phyloP scores from a whole-genome alignment of 208 protist species.

The Acanthamoeba healyi region DNA sequence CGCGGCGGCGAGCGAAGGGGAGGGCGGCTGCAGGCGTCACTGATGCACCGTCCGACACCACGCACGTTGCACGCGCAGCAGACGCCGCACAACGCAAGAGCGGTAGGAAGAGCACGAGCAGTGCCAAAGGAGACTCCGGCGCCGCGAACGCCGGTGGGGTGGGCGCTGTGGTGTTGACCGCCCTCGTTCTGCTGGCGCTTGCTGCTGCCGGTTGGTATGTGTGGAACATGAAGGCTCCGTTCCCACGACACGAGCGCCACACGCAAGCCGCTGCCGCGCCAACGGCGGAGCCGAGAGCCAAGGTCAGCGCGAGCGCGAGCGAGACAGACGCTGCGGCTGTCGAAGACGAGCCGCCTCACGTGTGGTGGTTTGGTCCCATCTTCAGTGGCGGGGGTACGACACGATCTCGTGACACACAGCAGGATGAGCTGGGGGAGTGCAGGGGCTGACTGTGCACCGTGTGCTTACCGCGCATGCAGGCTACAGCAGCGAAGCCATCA shows the following conservation, averaged over 20 bases:
- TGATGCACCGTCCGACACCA: too few relatives aligned
- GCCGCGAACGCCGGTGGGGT: too few relatives aligned
- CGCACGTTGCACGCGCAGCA: too few relatives aligned
- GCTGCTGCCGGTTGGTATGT: not conserved
- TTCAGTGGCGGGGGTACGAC: slow-evolving; percentile 59
- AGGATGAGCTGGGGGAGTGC: too few relatives aligned
- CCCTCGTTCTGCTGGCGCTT: not conserved
- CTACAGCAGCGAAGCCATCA: slow-evolving; percentile 73
- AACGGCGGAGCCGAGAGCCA: not conserved
- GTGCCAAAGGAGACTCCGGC: too few relatives aligned
- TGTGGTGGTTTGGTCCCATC: slow-evolving; percentile 66
- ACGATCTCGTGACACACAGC: too few relatives aligned
- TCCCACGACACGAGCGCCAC: not conserved
- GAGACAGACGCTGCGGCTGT: not conserved
- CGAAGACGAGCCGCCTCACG: slow-evolving; percentile 20
- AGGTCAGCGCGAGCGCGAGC: too few relatives aligned
- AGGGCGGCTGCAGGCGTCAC: not conserved
- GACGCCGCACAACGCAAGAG: too few relatives aligned
- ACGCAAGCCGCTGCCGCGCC: not conserved
- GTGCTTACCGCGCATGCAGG: not conserved
- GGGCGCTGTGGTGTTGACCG: too few relatives aligned
- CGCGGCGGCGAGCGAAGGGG: too few relatives aligned
- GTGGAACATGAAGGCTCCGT: not conserved
- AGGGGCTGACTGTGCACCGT: too few relatives aligned
- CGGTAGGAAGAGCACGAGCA: too few relatives aligned